Conservation (phyloP, 345 rosid genomes). For the Reutealis trisperma region DNA sequence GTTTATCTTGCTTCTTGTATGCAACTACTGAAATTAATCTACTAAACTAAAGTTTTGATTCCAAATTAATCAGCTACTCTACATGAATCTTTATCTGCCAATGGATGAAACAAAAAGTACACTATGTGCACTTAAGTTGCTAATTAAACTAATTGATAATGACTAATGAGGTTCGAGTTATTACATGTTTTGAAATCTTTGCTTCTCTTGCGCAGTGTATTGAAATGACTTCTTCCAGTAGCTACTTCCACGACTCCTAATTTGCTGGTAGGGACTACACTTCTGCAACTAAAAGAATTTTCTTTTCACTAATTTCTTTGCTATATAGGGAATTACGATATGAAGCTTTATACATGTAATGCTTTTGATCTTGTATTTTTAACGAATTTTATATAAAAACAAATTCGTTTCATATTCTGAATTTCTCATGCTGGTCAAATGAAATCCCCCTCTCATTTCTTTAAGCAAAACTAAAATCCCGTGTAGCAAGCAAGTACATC, state of each 20-base stretch:
- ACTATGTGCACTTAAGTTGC: not conserved
- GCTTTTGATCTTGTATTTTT: no score
- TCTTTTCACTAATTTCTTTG: not conserved
- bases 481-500: no score
- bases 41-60: not conserved
- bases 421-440: no score
- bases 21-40: not conserved
- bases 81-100: not conserved
- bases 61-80: not conserved
- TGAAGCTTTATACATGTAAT: not conserved
- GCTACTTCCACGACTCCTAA: conserved; percentile 6
- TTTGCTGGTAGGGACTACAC: not conserved
- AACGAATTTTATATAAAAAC: no score
- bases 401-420: no score
- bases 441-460: no score
- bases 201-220: conserved; percentile 36
- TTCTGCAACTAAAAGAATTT: not conserved
- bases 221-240: conserved; percentile 33
- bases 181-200: not conserved
- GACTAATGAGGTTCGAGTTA: not conserved
- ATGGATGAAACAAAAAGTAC: not conserved
- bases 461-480: no score
- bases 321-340: not conserved
- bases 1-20: not conserved
- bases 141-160: no score